phyloP scores from a whole-genome alignment of 2,329 filamentous ascomycete genomes.

The Claviceps africana region DNA sequence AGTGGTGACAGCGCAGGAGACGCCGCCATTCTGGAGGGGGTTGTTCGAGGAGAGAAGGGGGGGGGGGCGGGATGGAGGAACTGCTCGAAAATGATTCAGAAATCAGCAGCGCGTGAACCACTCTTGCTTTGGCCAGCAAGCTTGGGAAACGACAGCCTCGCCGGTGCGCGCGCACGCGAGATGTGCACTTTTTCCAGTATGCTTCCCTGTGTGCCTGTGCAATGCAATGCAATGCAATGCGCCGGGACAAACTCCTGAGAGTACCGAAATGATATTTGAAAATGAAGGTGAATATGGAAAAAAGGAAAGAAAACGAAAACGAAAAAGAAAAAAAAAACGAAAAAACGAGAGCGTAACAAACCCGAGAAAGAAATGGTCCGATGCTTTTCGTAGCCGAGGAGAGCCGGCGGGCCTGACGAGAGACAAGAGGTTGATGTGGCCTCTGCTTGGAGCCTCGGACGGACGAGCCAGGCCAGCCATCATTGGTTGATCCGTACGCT shows the following conservation, averaged over 20 bases:
- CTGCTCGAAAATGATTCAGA: background rate
- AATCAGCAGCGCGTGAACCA: conserved; percentile 1
- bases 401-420: background rate
- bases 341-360: conserved; percentile 1
- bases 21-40: conserved; percentile 22
- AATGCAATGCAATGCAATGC: background rate
- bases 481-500: too few species aligned
- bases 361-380: background rate
- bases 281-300: too few species aligned
- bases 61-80: too few species aligned
- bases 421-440: conserved; percentile 21
- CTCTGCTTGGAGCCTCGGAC: conserved; percentile 8
- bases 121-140: background rate
- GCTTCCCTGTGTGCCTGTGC: background rate
- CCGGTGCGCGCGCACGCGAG: background rate
- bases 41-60: too few species aligned
- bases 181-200: background rate
- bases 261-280: too few species aligned
- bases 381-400: background rate
- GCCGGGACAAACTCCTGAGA: background rate
- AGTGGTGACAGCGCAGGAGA: conserved; percentile 21
- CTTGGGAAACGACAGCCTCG: background rate
- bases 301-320: too few species aligned
- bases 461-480: too few species aligned
- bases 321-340: too few species aligned